phyloP scores from a whole-genome alignment of 2,329 filamentous ascomycete species.

The Allantophomopsis lycopodina region DNA sequence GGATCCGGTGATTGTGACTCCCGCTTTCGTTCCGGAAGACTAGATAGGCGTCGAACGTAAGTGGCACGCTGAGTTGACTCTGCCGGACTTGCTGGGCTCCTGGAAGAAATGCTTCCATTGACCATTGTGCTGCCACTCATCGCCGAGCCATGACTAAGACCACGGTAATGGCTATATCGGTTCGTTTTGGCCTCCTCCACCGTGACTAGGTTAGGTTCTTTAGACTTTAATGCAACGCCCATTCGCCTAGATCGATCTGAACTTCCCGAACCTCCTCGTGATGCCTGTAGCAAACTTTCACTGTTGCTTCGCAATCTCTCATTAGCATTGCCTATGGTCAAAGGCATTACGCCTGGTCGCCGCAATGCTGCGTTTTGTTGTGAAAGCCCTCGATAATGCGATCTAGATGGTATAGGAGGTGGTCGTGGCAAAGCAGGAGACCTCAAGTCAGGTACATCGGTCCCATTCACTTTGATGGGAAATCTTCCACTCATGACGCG shows the following conservation, averaged over 20 bases:
- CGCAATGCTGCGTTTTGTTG: conserved; percentile 50
- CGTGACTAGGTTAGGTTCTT: conserved; percentile 38
- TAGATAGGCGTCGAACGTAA: conserved; percentile 44
- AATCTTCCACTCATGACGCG: conserved; percentile 51
- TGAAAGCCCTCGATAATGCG: conserved; percentile 66
- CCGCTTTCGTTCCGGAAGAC: conserved; percentile 45
- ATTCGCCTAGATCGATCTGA: conserved; percentile 46
- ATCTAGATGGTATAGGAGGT: conserved; percentile 67
- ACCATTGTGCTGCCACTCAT: conserved; percentile 31
- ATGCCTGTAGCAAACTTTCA: conserved; percentile 36
- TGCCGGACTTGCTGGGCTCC: conserved; percentile 44
- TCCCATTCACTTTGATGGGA: conserved; percentile 59
- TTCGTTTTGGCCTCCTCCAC: conserved; percentile 48
- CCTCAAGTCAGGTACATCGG: conserved; percentile 51
- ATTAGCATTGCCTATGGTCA: conserved; percentile 52
- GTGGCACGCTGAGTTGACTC: conserved; percentile 42
- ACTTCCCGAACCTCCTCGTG: conserved; percentile 21
- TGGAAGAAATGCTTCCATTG: conserved; percentile 12
- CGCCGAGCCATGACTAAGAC: conserved; percentile 54
- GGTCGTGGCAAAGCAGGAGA: conserved; percentile 54
- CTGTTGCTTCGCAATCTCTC: conserved; percentile 56
- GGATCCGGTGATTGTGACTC: conserved; percentile 48
- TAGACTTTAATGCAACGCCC: conserved; percentile 45
- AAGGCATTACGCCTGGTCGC: conserved; percentile 60
- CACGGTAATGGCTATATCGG: conserved; percentile 52